Evolutionary conservation across 768 basidiomycete species (phyloP), one percentile per base, ranked within the genome.

Genomic region (Leccinum incarnatum): DNA sequence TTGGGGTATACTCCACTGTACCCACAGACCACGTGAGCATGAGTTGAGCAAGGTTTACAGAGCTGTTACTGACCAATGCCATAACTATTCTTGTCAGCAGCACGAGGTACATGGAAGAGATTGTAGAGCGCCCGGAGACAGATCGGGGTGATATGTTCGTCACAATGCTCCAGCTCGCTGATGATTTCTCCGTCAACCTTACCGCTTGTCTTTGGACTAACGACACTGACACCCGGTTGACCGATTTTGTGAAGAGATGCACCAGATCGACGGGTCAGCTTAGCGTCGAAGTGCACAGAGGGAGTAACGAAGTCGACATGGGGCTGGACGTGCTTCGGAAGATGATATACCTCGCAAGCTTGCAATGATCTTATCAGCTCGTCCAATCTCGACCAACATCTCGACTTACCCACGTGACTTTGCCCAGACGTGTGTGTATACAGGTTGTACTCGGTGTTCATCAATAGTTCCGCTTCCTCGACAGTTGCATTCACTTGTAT

Each of bases 251-350:
- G 54, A 14, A 59, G 59, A 5, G 57, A 40, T 3, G 7, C 0
- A 17, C 57, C 51, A 36, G 68, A 68, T 15, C 68, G 59, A 53
- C 59, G 56, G 30, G 53, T 51, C 57, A 70, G 27, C 60, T 56
- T 62, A 9, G 56, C 32, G 46, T 70, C 68, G 47, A 77, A 77
- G 59, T 76, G 70, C 4, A 77, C 69, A 4, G 75, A 69, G 9
- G 74, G 75, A 4, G 62, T 68, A 42, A 76, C 67, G 50, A 77
- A 66, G 30, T 76, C 75, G 23, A 77, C 62, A 40, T 77, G 75
- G 2, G 65, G 52, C 9, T 55, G 62, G 25, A 76, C 54, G 21
- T 73, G 61, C 34, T 67, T 62, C 0, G 74, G 75, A 32, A 76
- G 65, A 42, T 72, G 65, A 51, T 73, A 76, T 21, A 61, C 62